Conservation (phyloP, 78 protist species). For the Dictyostelium citrinum region DNA sequence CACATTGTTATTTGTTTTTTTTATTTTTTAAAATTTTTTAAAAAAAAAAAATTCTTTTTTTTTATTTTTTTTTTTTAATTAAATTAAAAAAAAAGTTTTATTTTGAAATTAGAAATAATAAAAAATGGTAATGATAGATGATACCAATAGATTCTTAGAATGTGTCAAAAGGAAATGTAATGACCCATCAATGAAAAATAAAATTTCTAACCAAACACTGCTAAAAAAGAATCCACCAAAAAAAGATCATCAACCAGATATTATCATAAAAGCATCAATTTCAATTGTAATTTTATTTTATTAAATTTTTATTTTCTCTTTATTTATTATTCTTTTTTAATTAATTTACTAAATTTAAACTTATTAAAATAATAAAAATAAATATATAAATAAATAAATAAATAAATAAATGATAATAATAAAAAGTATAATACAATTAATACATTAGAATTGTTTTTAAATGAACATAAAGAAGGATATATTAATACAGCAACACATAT, state of each 20-base stretch:
- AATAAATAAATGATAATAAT: background rate
- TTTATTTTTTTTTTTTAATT: background rate
- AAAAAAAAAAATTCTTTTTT: too few species aligned
- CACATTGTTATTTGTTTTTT: too few species aligned
- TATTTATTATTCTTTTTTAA: background rate
- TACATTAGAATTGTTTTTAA: background rate
- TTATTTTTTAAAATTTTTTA: too few species aligned
- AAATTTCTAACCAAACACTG: background rate
- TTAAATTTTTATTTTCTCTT: background rate
- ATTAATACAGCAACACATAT: slow-evolving; percentile 14
- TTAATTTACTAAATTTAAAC: background rate
- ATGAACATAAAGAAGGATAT: slow-evolving; percentile 39
- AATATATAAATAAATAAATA: background rate
- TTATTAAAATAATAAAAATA: background rate
- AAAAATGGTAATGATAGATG: background rate
- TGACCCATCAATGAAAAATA: background rate
- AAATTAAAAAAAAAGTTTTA: background rate
- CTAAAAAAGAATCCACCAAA: background rate
- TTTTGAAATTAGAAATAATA: background rate
- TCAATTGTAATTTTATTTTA: slow-evolving; percentile 4
- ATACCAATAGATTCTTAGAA: slow-evolving; percentile 2
- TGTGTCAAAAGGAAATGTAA: background rate
- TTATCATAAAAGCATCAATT: slow-evolving; percentile 12
- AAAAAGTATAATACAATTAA: slow-evolving; percentile 26
- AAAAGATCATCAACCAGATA: background rate